Base-by-base conservation (phyloP, 495 filamentous ascomycete species). In the Aspergillus avenaceus region DNA sequence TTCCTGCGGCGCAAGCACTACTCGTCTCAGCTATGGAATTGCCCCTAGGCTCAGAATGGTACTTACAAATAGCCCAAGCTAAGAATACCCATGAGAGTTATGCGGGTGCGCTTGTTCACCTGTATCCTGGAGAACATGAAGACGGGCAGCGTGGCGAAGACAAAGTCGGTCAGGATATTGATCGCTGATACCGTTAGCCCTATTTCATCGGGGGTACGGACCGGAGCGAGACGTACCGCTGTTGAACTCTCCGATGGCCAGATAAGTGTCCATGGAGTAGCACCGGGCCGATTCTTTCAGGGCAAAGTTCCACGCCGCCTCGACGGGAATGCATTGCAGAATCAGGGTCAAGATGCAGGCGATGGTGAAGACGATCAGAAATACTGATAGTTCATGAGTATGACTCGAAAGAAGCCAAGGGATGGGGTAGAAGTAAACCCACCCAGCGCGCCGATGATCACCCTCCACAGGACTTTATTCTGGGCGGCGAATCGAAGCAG, bases 221-320 rank as follows among this genome's bases (percentile, higher is more conserved):
- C 7, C 13, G 13, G 8, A 19, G 11, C 24, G 1, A 1, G 9
- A 24, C 46, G 22, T 53, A 61, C 59, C 36, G 25, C 45, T 55
- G 31, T 61, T 58, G 31, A 55, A 58, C n/a, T 45, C 21, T 3
- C 54, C 55, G 23, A 61, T 58, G n/a, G 41, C 40, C 7, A 52
- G 41, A 11, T 52, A 58, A 0, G 49, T 56, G 13, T 19, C 14
- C 1, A 11, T 2, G 0, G 55, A 47, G 19, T 49, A 61, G 44
- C 59, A 61, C n/a, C 42, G 50, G 8, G 54, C 52, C 1, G 18
- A 32, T 1, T 9, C 18, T 18, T 41, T 28, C 14, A 57, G 13
- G 14, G 29, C 18, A 5, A 31, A 37, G 42, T 61, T 46, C 58
- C 58, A 61, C 0, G 53, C 58, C 2, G 54, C 58, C 8, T 28